These are phyloP conservation scores for Mycosphaerella sp. DNA, from an alignment of 2,329 filamentous ascomycete species.

Conservation along the genomic window DNA sequence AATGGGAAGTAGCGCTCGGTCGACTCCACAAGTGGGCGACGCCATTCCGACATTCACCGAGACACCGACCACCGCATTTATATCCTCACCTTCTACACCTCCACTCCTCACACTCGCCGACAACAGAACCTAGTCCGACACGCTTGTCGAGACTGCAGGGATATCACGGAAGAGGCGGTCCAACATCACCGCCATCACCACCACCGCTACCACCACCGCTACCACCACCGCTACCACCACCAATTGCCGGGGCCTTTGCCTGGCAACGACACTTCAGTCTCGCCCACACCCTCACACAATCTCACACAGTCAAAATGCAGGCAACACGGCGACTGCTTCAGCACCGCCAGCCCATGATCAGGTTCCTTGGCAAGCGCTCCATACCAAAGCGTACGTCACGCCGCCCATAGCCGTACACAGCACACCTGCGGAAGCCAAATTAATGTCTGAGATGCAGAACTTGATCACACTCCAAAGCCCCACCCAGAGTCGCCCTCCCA, in stretches of 20 bases:
- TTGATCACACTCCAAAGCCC: constrained; percentile 67
- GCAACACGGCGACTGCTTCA: constrained; percentile 43
- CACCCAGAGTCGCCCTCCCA: constrained; percentile 66
- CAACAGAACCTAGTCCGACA: too few relatives aligned
- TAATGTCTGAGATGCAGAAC: constrained; percentile 44
- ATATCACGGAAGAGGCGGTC: too few relatives aligned
- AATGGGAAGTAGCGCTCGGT: too few relatives aligned
- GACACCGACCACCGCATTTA: neutral
- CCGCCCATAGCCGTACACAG: neutral
- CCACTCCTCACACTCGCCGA: too few relatives aligned
- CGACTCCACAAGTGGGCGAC: too few relatives aligned
- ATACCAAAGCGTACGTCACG: constrained; percentile 39
- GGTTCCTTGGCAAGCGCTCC: constrained; percentile 46
- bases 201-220: neutral
- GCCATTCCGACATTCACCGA: neutral
- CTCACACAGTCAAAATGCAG: constrained; percentile 35
- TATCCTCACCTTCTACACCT: too few relatives aligned
- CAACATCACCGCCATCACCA: constrained; percentile 1
- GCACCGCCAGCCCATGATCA: constrained; percentile 47
- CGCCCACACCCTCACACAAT: constrained; percentile 6
- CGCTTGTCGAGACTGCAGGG: too few relatives aligned
- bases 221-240: neutral
- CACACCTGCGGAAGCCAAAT: neutral
- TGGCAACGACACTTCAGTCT: neutral
- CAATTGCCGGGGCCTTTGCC: neutral